Evolutionary conservation across 2,329 filamentous ascomycete genomes (phyloP).

Genomic region (Chrysosporium queenslandicum): DNA sequence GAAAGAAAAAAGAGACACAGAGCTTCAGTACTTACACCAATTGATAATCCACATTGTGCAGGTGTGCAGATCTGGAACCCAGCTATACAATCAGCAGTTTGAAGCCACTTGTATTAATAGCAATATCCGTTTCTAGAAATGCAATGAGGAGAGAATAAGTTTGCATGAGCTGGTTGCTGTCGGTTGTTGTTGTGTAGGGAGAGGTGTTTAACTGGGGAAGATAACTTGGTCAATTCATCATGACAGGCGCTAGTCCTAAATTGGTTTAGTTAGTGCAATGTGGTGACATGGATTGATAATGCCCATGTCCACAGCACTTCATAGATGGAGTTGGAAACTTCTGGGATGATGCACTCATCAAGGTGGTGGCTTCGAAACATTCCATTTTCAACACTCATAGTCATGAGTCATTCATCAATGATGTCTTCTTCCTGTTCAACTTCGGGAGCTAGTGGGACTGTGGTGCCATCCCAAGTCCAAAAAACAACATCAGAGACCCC

Average conservation of each 20-base stretch:
- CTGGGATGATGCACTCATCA: no score
- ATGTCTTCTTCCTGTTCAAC: no score
- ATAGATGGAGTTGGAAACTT: no score
- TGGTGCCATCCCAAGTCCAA: no score
- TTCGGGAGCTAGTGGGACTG: no score
- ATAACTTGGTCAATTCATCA: slow-evolving; percentile 12
- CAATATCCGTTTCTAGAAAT: no score
- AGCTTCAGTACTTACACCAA: slow-evolving; percentile 62
- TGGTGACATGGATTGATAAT: background rate
- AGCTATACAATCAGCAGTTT: background rate
- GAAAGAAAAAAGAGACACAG: background rate
- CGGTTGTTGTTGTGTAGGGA: background rate
- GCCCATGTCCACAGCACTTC: no score
- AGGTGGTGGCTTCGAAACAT: no score
- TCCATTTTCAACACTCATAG: no score
- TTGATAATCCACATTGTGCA: slow-evolving; percentile 80
- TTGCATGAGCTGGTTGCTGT: background rate
- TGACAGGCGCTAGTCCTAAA: background rate
- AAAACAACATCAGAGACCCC: background rate
- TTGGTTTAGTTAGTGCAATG: background rate
- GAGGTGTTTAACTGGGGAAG: background rate
- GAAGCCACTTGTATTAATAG: no score
- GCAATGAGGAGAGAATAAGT: background rate
- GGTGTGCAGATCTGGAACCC: background rate
- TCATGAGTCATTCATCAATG: no score